Evolutionary conservation across 1,139 yeast species (phyloP), one percentile per base, ranked within the genome.

Genomic region (Suhomyces terraborum): DNA sequence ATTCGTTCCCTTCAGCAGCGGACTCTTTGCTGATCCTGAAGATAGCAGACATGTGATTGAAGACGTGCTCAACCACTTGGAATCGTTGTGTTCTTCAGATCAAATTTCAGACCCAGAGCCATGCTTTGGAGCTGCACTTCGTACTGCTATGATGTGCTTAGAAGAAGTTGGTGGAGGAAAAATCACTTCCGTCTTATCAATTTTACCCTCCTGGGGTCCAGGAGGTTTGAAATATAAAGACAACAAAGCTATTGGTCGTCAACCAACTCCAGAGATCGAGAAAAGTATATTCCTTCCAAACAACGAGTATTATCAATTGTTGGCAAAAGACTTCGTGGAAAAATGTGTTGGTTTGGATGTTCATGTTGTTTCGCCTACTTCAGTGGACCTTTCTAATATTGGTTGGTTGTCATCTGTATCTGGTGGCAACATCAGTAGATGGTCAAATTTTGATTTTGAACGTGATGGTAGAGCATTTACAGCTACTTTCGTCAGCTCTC

Each of bases 191-290:
- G 62, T 87, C 4, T 67, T 91, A 38, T 74, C 88, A 2, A 68
- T 82, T 1, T 63, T 89, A 27, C 96, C 98, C 7, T 77, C 88
- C 1, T 76, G 82, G 76, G 96, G 96, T 0, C 87, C 93, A 0
- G 98, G 98, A 2, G 71, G 77, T n/a, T 71, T 91, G 36, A 69
- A 71, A 14, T 69, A 77, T 44, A 82, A 87, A 50, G 74, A 69
- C 29, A 66, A 66, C 48, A 54, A 60, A 33, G 53, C 61, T 6
- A 61, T 68, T 14, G 73, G 73, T 4, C 58, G 72, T 37, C 50
- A 63, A 4, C 66, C 64, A 18, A 59, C 67, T 36, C 78, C 81
- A 0, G 82, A 79, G 31, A 76, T 75, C 38, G 91, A 84, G 42
- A 77, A 72, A 48, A 64, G 59, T 12, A 61, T 82, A 13, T 75